Base-by-base conservation (phyloP, 2,329 filamentous ascomycete species). In the Sporothrix dimorphospora region DNA sequence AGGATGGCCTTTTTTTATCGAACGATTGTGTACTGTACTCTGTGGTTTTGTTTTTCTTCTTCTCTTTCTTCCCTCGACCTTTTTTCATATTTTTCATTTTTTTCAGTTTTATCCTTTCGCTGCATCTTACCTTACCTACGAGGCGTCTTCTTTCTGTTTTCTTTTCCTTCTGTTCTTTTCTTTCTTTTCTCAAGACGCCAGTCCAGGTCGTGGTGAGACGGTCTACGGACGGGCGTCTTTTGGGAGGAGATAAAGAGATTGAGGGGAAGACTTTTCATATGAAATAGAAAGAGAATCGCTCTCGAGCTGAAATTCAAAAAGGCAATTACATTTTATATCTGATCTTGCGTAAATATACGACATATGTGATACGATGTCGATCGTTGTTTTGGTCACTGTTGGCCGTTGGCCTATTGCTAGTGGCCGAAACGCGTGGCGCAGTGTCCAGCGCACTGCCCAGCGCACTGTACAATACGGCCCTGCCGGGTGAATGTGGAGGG, bases 171-270 rank as follows among this genome's bases (percentile, higher is more conserved):
- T 16, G 42, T 40, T 34, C 14, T 45, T 27, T 38, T 45, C 3
- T 24, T 14, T 53, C 16, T 30, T 34, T n/a, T 19, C 4, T 21
- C 27, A 3, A 21, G 42, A 21, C 16, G 11, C 9, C 16, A 12
- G 67, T 30, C 55, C 42, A 68, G 72, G 72, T 24, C 69, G 72
- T 73, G 72, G 72, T 73, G 72, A 73, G 72, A 73, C 72, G 72
- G 69, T 73, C 72, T 68, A 45, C 59, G 38, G 21, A 45, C n/a
- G 21, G 34, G 66, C 16, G 66, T 40, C 19, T 65, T 51, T 53
- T 30, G 11, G 14, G 3, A 24, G 11, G 38, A 2, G n/a, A 5
- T 3, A 16, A 45, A n/a, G 11, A 24, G 1, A 27, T 2, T 11
- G 4, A 45, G 3, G 21, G 21, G 16, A 24, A 45, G n/a, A 34